Evolutionary conservation across 192 early-diverging fungal genomes (phyloP).

Genomic region (Coemansia sp.): DNA sequence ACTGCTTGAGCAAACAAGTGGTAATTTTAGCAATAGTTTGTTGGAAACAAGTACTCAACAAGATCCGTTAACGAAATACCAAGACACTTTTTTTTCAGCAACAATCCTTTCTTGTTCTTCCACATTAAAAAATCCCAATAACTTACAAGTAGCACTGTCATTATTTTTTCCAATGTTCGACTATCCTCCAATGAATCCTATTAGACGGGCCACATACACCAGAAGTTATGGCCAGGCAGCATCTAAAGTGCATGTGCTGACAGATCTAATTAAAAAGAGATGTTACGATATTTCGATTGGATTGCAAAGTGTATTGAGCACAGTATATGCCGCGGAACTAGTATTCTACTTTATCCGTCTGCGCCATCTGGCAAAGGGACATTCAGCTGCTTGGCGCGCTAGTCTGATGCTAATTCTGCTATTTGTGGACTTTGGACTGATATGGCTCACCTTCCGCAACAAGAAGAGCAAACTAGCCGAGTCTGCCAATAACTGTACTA

Average conservation of each 20-base stretch:
- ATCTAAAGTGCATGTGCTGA: slow-evolving; percentile 6
- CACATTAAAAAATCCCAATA: too few relatives aligned
- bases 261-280: slow-evolving; percentile 21
- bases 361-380: slow-evolving; percentile 29
- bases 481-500: not conserved
- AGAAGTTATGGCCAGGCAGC: slow-evolving; percentile 18
- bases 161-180: slow-evolving; percentile 19
- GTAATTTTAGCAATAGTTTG: not conserved
- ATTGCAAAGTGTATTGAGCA: slow-evolving; percentile 33
- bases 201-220: not conserved
- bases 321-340: slow-evolving; percentile 32
- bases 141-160: not conserved
- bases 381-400: slow-evolving; percentile 44
- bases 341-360: slow-evolving; percentile 49
- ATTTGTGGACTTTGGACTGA: slow-evolving; percentile 36
- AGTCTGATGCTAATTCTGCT: slow-evolving; percentile 43
- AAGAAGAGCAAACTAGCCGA: slow-evolving; percentile 9
- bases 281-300: slow-evolving; percentile 50
- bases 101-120: not conserved
- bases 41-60: not conserved
- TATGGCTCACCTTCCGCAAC: slow-evolving; percentile 47
- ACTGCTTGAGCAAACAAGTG: not conserved
- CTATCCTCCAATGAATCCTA: slow-evolving; percentile 19
- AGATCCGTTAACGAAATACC: not conserved
- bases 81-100: not conserved